These are phyloP conservation scores for Penicillium decumbens DNA, from an alignment of 2,329 filamentous ascomycete species.

Conservation along the genomic window DNA sequence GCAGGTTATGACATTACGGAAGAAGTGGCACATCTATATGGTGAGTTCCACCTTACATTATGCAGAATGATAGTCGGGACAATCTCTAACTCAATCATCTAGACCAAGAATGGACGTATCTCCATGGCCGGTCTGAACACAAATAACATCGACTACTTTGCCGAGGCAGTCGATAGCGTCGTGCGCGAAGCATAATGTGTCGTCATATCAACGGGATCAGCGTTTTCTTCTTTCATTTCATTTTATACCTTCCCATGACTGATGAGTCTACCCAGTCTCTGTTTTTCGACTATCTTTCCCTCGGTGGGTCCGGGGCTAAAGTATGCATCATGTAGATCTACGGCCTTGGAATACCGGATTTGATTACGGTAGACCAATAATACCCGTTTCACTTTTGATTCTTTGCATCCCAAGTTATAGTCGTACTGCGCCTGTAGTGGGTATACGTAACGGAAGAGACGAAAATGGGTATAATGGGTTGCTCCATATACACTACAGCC, in stretches of 20 bases:
- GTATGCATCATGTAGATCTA: not conserved
- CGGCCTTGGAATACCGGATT: not conserved
- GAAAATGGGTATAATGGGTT: not conserved
- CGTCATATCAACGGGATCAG: constrained; percentile 1
- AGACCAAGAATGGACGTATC: constrained; percentile 94
- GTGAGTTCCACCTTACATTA: constrained; percentile 25
- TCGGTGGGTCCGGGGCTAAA: not conserved
- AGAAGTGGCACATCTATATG: constrained; percentile 51
- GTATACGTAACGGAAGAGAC: not conserved
- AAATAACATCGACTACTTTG: constrained; percentile 87
- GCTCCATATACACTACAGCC: not conserved
- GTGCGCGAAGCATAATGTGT: constrained; percentile 49
- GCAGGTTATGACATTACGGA: constrained; percentile 46
- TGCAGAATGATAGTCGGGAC: not conserved
- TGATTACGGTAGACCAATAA: not conserved
- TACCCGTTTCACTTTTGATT: not conserved
- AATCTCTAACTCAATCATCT: not conserved
- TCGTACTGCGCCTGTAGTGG: too few species aligned
- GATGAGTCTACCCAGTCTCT: not conserved
- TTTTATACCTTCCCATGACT: not conserved
- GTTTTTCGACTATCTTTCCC: not conserved
- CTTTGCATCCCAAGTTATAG: not conserved
- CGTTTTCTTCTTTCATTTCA: constrained; percentile 6
- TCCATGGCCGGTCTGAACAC: constrained; percentile 98
- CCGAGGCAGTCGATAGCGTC: constrained; percentile 79